These are phyloP conservation scores for Trichoderma sp. DNA, from an alignment of 2,329 filamentous ascomycete species.

Conservation along the genomic window DNA sequence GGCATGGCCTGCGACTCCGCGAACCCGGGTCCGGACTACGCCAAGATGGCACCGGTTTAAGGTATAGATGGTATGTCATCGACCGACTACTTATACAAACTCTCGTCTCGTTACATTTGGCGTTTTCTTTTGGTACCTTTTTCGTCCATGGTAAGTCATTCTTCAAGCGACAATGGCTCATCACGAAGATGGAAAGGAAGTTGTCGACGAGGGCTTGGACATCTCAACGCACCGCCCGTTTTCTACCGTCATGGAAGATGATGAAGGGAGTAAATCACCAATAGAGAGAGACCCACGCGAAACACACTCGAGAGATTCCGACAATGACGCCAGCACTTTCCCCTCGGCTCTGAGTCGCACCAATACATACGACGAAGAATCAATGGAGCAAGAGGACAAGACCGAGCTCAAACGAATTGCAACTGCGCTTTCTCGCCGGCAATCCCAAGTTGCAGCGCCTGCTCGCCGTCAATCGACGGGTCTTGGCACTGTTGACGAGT, in stretches of 20 bases:
- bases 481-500: conserved; percentile 27
- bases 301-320: conserved; percentile 4
- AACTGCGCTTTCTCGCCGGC: conserved; percentile 39
- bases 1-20: neutral
- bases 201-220: neutral
- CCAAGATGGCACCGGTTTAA: neutral
- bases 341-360: conserved; percentile 13
- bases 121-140: neutral
- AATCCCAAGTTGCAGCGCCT: conserved; percentile 26
- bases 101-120: neutral
- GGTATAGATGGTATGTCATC: neutral
- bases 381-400: conserved; percentile 35
- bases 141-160: neutral
- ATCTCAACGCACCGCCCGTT: neutral
- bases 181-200: neutral
- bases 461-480: conserved; percentile 18
- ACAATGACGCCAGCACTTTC: conserved; percentile 1
- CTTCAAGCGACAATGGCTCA: neutral
- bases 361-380: conserved; percentile 14
- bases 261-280: neutral
- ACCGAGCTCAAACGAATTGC: conserved; percentile 41
- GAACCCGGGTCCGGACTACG: neutral
- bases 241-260: neutral
- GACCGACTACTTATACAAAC: neutral
- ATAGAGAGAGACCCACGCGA: neutral